phyloP scores from a whole-genome alignment of 768 basidiomycete species.

The Rhodosporidiobolus odoratus region DNA sequence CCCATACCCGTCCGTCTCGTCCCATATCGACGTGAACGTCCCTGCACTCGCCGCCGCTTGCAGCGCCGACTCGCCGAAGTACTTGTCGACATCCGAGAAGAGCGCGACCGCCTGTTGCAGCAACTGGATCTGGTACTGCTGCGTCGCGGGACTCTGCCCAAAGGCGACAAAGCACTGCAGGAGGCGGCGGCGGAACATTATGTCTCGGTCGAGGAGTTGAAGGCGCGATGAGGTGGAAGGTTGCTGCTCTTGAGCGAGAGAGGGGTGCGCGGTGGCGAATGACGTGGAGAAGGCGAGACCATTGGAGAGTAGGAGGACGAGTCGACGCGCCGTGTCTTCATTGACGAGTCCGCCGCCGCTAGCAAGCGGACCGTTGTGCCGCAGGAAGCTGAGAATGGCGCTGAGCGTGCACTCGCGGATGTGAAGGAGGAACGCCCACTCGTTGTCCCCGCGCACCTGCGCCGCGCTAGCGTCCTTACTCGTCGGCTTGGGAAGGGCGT shows the following conservation, averaged over 20 bases:
- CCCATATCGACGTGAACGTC: constrained; percentile 78
- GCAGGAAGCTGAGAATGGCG: constrained; percentile 79
- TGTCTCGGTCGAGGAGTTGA: constrained; percentile 69
- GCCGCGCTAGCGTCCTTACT: constrained; percentile 67
- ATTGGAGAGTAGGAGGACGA: constrained; percentile 79
- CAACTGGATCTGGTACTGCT: constrained; percentile 71
- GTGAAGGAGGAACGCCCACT: constrained; percentile 86
- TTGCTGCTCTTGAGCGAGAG: constrained; percentile 56
- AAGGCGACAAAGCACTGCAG: constrained; percentile 83
- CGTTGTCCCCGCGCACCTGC: constrained; percentile 61
- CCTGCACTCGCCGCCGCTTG: constrained; percentile 86
- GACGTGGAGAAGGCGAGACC: constrained; percentile 81
- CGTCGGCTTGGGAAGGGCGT: constrained; percentile 90
- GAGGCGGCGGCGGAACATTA: constrained; percentile 72
- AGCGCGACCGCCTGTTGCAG: constrained; percentile 73
- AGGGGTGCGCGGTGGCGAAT: constrained; percentile 64
- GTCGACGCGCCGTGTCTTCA: constrained; percentile 81
- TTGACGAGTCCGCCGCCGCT: constrained; percentile 62
- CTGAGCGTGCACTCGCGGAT: constrained; percentile 85
- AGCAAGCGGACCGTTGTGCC: constrained; percentile 56
- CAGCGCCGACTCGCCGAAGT: constrained; percentile 66
- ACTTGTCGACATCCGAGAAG: constrained; percentile 81
- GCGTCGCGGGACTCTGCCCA: constrained; percentile 68
- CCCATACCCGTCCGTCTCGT: constrained; percentile 77
- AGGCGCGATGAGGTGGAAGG: constrained; percentile 45